Conservation (phyloP, 73 alveolate species). For the Effrenium voratum region DNA sequence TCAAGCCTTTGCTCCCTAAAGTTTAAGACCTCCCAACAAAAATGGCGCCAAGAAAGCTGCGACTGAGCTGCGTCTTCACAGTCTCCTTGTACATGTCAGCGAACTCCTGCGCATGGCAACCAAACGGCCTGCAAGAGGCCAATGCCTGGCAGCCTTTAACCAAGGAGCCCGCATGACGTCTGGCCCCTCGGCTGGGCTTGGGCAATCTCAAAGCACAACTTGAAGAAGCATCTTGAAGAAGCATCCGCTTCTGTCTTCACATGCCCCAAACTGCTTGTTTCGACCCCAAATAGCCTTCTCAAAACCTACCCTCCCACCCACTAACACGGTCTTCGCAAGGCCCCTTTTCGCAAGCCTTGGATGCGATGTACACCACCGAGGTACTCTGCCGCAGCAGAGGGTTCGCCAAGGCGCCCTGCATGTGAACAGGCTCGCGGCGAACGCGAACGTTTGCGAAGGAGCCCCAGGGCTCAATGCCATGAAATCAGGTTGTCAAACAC, state of each 20-base stretch:
- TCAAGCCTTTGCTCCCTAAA: too few relatives aligned
- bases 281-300: too few relatives aligned
- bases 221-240: not conserved
- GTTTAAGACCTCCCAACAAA: not conserved
- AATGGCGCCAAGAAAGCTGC: not conserved
- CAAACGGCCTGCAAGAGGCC: not conserved
- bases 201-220: too few relatives aligned
- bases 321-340: too few relatives aligned
- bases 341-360: not conserved
- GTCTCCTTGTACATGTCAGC: not conserved
- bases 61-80: not conserved
- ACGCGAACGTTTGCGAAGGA: too few relatives aligned
- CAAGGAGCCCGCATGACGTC: not conserved
- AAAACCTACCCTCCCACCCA: too few relatives aligned
- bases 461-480: too few relatives aligned
- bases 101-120: not conserved
- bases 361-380: constrained; percentile 28
- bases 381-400: constrained; percentile 35
- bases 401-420: not conserved
- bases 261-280: not conserved
- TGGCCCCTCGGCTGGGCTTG: too few relatives aligned
- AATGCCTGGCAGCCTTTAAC: not conserved
- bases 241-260: not conserved
- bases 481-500: too few relatives aligned
- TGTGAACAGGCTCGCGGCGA: too few relatives aligned